A percentile compares a stretch with the other conserved stretches of the same genome.
phyloP scores from a whole-genome alignment of 768 basidiomycete genomes.

The Pisolithus orientalis region DNA sequence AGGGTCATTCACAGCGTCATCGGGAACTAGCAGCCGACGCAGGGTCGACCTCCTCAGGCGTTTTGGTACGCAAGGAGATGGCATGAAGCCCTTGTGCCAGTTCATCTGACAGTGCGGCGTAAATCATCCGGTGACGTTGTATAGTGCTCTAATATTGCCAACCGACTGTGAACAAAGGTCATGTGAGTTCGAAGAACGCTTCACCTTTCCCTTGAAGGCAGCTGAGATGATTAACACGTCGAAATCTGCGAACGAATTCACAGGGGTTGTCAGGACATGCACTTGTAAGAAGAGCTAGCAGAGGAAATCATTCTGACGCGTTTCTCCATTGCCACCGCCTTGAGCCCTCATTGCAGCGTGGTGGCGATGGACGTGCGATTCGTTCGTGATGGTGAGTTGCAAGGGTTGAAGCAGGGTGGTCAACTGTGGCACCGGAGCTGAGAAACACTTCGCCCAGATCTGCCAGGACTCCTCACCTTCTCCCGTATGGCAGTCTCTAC shows the following conservation, averaged over 20 bases:
- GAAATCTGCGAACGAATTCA: constrained; percentile 51
- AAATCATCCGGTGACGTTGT: constrained; percentile 78
- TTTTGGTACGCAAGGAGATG: constrained; percentile 69
- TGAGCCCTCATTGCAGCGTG: constrained; percentile 75
- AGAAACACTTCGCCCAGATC: constrained; percentile 17
- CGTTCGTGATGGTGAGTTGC: constrained; percentile 64
- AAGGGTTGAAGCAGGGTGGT: constrained; percentile 54
- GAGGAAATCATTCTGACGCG: constrained; percentile 52
- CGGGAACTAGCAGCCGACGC: constrained; percentile 12
- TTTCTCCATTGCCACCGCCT: constrained; percentile 66
- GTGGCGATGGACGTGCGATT: constrained; percentile 82
- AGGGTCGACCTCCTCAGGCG: constrained; percentile 43
- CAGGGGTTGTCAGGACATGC: constrained; percentile 14
- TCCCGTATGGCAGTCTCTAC: constrained; percentile 55
- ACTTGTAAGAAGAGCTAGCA: constrained; percentile 4
- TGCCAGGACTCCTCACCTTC: constrained; percentile 37
- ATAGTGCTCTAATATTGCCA: constrained; percentile 49
- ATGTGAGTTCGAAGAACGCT: constrained; percentile 9
- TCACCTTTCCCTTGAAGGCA: constrained; percentile 68
- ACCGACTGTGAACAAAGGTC: constrained; percentile 9
- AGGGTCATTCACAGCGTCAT: constrained; percentile 21
- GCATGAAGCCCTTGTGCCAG: constrained; percentile 69
- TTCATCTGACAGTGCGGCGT: constrained; percentile 66
- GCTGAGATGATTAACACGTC: constrained; percentile 68
- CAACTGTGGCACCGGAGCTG: constrained; percentile 41